Percentiles rank a stretch among this genome's conserved stretches.
Conservation (phyloP, 2,329 filamentous ascomycete species). For the Aplosporella prunicola region DNA sequence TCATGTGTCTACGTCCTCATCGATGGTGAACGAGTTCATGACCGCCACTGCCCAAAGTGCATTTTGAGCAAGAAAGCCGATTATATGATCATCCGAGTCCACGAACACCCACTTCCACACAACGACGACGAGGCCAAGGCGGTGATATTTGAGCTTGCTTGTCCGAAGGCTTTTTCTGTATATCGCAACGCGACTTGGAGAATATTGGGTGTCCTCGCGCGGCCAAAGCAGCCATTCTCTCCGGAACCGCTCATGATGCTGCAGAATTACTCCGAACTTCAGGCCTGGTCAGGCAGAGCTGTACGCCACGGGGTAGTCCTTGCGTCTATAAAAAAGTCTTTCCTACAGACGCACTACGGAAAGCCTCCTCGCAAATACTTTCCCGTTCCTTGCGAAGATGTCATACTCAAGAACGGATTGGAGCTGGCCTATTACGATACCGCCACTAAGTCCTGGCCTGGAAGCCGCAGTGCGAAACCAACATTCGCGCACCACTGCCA, state of each 20-base stretch:
- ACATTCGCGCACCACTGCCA: slow-evolving; percentile 40
- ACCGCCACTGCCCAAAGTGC: slow-evolving; percentile 37
- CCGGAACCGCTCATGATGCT: slow-evolving; percentile 20
- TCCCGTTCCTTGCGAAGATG: too few species aligned
- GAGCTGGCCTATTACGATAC: slow-evolving; percentile 41
- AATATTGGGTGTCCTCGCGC: slow-evolving; percentile 32
- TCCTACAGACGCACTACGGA: slow-evolving; percentile 41
- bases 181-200: slow-evolving; percentile 48
- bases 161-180: slow-evolving; percentile 35
- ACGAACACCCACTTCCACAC: slow-evolving; percentile 43
- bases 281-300: too few species aligned
- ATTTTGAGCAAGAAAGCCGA: slow-evolving; percentile 23
- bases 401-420: too few species aligned
- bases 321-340: slow-evolving; percentile 40
- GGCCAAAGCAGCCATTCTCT: slow-evolving; percentile 12
- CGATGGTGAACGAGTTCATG: slow-evolving; percentile 3
- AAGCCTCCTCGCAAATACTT: slow-evolving; percentile 32
- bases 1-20: slow-evolving; percentile 27
- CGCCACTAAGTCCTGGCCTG: slow-evolving; percentile 30
- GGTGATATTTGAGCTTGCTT: slow-evolving; percentile 44
- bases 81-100: slow-evolving; percentile 38
- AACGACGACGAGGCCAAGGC: slow-evolving; percentile 28
- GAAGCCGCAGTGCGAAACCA: slow-evolving; percentile 18
- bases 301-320: too few species aligned
- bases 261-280: slow-evolving; percentile 25